Evolutionary conservation across 2,329 filamentous ascomycete genomes (phyloP).

Genomic region (Chaetomium olivaceum): DNA sequence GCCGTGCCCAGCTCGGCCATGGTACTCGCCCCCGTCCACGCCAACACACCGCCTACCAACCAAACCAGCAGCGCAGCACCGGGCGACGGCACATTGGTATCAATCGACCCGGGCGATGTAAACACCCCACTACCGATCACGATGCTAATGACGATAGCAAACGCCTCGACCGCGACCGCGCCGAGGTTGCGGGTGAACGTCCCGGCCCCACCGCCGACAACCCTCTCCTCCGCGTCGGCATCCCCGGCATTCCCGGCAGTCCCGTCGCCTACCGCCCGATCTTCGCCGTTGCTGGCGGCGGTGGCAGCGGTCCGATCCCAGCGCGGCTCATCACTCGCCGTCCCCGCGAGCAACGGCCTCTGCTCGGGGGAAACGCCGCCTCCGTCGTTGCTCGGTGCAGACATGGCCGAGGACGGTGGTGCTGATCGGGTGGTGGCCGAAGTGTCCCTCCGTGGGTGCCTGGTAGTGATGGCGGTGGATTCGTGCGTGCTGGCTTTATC

Average conservation of each 20-base stretch:
- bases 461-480: background rate
- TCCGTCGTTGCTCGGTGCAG: background rate
- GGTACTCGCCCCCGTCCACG: slow-evolving; percentile 64
- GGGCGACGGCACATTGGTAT: slow-evolving; percentile 63
- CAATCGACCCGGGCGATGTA: slow-evolving; percentile 63
- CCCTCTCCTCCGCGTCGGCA: slow-evolving; percentile 4
- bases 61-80: slow-evolving; percentile 59
- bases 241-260: background rate
- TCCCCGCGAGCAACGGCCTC: slow-evolving; percentile 13
- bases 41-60: slow-evolving; percentile 61
- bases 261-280: background rate
- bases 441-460: no score
- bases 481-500: background rate
- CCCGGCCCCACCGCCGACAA: slow-evolving; percentile 3
- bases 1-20: slow-evolving; percentile 65
- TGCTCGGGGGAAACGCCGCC: slow-evolving; percentile 3
- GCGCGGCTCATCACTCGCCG: background rate
- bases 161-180: slow-evolving; percentile 50
- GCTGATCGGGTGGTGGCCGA: background rate
- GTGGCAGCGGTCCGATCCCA: background rate
- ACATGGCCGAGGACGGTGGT: background rate
- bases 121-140: slow-evolving; percentile 67
- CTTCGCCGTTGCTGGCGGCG: background rate
- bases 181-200: slow-evolving; percentile 49
- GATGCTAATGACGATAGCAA: slow-evolving; percentile 62